Evolutionary conservation across 768 basidiomycete species (phyloP).

Genomic region (Panus rudis): DNA sequence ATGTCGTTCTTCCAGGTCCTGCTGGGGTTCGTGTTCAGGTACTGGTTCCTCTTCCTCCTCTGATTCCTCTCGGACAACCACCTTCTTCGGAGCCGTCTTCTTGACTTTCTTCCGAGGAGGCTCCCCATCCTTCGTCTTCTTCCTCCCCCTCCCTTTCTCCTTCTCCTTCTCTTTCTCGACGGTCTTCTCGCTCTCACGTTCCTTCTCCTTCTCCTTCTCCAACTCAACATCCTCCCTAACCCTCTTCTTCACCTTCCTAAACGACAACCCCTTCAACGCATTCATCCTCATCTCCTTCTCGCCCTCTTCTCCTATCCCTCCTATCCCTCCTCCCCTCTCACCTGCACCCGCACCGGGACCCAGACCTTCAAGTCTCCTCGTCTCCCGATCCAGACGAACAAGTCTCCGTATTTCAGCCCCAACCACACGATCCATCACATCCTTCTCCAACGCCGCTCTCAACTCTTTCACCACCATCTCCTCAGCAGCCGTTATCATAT

Average conservation of each 20-base stretch:
- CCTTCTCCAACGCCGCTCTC: slow-evolving; percentile 48
- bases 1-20: too few species aligned
- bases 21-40: not conserved
- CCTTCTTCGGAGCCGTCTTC: slow-evolving; percentile 13
- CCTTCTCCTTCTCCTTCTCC: slow-evolving; percentile 21
- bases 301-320: slow-evolving; percentile 34
- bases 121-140: slow-evolving; percentile 18
- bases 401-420: slow-evolving; percentile 44
- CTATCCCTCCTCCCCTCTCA: slow-evolving; percentile 33
- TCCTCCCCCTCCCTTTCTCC: too few species aligned
- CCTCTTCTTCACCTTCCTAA: slow-evolving; percentile 36
- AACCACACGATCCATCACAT: slow-evolving; percentile 57
- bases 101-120: slow-evolving; percentile 23
- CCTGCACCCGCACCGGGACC: slow-evolving; percentile 12
- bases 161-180: too few species aligned
- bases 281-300: slow-evolving; percentile 32
- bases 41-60: not conserved
- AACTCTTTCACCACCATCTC: slow-evolving; percentile 54
- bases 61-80: slow-evolving; percentile 9
- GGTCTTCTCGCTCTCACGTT: too few species aligned
- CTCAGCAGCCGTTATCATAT: slow-evolving; percentile 49
- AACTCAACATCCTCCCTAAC: slow-evolving; percentile 30
- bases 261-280: slow-evolving; percentile 33
- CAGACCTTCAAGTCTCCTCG: slow-evolving; percentile 27
- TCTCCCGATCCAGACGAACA: slow-evolving; percentile 43